phyloP scores from a whole-genome alignment of 2,329 filamentous ascomycete genomes.

The Whalleya microplaca region DNA sequence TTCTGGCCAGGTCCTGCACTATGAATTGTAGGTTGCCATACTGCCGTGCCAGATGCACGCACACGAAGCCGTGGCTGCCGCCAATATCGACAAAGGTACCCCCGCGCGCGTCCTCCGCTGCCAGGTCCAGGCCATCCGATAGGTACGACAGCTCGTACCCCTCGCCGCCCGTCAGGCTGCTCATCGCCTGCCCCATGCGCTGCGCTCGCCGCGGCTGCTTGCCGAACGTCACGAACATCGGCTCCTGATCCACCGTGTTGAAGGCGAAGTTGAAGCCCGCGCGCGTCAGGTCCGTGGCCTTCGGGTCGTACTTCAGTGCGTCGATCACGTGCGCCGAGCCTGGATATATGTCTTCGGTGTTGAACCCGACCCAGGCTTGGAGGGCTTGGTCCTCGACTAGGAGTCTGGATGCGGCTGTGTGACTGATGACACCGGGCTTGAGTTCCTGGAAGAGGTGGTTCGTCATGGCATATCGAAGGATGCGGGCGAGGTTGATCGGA shows the following conservation, averaged over 20 bases:
- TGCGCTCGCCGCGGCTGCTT: constrained; percentile 51
- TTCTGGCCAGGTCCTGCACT: constrained; percentile 58
- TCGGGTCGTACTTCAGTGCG: constrained; percentile 49
- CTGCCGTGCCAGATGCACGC: constrained; percentile 54
- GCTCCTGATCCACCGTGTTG: constrained; percentile 52
- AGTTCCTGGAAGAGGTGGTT: constrained; percentile 59
- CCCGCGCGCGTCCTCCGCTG: constrained; percentile 45
- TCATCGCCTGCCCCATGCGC: constrained; percentile 60
- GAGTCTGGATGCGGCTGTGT: constrained; percentile 57
- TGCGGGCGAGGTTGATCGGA: constrained; percentile 53
- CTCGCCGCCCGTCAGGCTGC: constrained; percentile 56
- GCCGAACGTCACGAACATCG: constrained; percentile 58
- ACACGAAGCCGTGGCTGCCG: constrained; percentile 62
- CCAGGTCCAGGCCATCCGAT: constrained; percentile 58
- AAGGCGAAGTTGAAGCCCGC: constrained; percentile 58
- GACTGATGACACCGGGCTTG: constrained; percentile 52
- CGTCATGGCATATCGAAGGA: constrained; percentile 61
- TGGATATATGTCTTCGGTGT: constrained; percentile 57
- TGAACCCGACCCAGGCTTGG: constrained; percentile 59
- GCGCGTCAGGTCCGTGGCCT: constrained; percentile 51
- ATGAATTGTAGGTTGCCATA: constrained; percentile 57
- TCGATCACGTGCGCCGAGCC: constrained; percentile 50
- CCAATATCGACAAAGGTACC: constrained; percentile 63
- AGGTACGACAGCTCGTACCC: constrained; percentile 59
- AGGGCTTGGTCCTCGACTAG: constrained; percentile 53